phyloP scores from a whole-genome alignment of 345 rosid genomes.

The Ailanthus altissimus region DNA sequence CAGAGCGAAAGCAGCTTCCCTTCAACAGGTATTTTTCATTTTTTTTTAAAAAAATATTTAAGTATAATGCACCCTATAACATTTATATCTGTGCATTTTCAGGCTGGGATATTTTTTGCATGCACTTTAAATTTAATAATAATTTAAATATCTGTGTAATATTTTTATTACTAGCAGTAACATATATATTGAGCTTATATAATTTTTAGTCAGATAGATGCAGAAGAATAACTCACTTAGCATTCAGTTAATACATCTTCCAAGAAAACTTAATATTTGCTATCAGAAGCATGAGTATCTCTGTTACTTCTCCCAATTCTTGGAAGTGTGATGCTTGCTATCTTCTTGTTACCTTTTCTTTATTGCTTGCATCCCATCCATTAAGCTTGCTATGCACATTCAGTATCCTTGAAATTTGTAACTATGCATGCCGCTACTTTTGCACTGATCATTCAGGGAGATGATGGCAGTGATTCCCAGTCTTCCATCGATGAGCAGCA shows the following conservation, averaged over 20 bases:
- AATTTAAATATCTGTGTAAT: neutral
- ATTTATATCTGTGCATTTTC: neutral
- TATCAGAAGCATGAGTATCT: neutral
- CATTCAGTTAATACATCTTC: neutral
- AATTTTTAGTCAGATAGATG: neutral
- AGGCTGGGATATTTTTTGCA: neutral
- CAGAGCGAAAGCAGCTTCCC: constrained; percentile 89
- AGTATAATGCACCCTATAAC: neutral
- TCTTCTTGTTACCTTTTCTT: neutral
- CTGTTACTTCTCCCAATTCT: neutral
- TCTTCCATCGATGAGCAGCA: constrained; percentile 47
- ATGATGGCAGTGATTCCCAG: constrained; percentile 45
- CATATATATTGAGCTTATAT: neutral
- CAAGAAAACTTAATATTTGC: neutral
- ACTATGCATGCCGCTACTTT: constrained; percentile 17
- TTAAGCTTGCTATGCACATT: neutral
- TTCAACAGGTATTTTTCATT: constrained; percentile 62
- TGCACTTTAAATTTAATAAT: neutral
- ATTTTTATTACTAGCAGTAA: neutral
- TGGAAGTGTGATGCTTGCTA: neutral
- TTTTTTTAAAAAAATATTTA: neutral
- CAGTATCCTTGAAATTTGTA: constrained; percentile 2
- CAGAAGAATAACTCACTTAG: neutral
- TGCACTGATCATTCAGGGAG: constrained; percentile 55
- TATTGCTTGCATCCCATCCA: neutral